Evolutionary conservation across 371 early-diverging fungal species (phyloP).

Genomic region (Coemansia sp.): DNA sequence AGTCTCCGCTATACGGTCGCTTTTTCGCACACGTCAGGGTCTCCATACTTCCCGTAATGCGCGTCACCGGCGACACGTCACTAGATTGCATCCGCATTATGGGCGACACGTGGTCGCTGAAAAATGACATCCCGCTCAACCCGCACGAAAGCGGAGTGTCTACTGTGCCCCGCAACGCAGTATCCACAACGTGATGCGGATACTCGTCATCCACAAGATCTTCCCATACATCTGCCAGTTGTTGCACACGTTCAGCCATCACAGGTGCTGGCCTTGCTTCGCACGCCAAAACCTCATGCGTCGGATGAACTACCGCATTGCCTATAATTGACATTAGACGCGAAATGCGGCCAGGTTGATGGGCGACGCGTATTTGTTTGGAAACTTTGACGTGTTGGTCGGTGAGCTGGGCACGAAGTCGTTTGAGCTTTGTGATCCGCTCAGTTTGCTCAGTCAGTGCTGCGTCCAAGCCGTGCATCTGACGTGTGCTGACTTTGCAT

Average conservation of each 20-base stretch:
- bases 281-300: not conserved
- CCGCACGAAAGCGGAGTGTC: slow-evolving; percentile 4
- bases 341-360: slow-evolving; percentile 9
- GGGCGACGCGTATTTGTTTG: not conserved
- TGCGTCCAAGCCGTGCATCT: slow-evolving; percentile 10
- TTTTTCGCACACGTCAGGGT: slow-evolving; percentile 3
- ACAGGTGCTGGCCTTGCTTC: not conserved
- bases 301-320: not conserved
- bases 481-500: not conserved
- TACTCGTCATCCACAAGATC: slow-evolving; percentile 13
- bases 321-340: not conserved
- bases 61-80: slow-evolving; percentile 3
- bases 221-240: slow-evolving; percentile 27
- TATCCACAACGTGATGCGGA: not conserved
- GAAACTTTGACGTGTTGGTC: slow-evolving; percentile 17
- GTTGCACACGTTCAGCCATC: slow-evolving; percentile 6
- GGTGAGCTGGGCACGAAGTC: slow-evolving; percentile 22
- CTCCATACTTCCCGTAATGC: not conserved
- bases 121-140: slow-evolving; percentile 14
- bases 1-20: not conserved
- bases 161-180: slow-evolving; percentile 1
- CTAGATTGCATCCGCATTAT: too few species aligned
- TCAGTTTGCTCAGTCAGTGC: slow-evolving; percentile 10
- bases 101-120: slow-evolving; percentile 4
- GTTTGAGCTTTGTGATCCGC: slow-evolving; percentile 24